phyloP scores from a whole-genome alignment of 768 basidiomycete species.

The Lanmaoa rubissima region DNA sequence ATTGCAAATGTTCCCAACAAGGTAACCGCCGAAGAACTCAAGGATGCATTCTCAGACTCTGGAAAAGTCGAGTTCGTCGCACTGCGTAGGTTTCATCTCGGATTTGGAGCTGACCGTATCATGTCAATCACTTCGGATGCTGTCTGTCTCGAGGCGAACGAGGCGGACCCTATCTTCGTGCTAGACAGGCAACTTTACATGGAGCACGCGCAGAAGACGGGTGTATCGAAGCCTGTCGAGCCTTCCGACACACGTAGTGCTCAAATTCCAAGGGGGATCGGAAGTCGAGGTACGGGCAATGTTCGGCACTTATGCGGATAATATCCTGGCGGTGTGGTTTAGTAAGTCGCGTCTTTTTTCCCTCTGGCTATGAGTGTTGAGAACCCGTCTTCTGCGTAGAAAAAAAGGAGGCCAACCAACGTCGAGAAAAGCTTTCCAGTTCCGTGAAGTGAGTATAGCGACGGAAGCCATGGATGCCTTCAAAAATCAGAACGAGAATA shows the following conservation, averaged over 20 bases:
- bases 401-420: conserved; percentile 31
- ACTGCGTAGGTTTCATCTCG: conserved; percentile 38
- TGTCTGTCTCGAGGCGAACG: conserved; percentile 33
- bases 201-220: conserved; percentile 34
- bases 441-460: conserved; percentile 43
- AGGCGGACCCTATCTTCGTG: conserved; percentile 48
- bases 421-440: conserved; percentile 48
- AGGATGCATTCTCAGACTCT: conserved; percentile 41
- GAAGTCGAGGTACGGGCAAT: conserved; percentile 27
- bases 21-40: conserved; percentile 39
- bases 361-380: background rate
- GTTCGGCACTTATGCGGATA: conserved; percentile 21
- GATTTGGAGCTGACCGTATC: background rate
- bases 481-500: conserved; percentile 19
- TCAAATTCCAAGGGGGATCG: conserved; percentile 21
- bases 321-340: conserved; percentile 31
- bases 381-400: conserved; percentile 28
- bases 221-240: background rate
- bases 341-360: conserved; percentile 12
- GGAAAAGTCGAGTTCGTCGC: conserved; percentile 39
- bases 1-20: conserved; percentile 54
- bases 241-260: conserved; percentile 33
- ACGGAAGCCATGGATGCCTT: conserved; percentile 46
- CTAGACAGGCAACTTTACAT: conserved; percentile 44
- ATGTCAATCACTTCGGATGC: conserved; percentile 23